These are phyloP conservation scores for Fusarium musae DNA, from an alignment of 2,329 filamentous ascomycete genomes.

Conservation along the genomic window DNA sequence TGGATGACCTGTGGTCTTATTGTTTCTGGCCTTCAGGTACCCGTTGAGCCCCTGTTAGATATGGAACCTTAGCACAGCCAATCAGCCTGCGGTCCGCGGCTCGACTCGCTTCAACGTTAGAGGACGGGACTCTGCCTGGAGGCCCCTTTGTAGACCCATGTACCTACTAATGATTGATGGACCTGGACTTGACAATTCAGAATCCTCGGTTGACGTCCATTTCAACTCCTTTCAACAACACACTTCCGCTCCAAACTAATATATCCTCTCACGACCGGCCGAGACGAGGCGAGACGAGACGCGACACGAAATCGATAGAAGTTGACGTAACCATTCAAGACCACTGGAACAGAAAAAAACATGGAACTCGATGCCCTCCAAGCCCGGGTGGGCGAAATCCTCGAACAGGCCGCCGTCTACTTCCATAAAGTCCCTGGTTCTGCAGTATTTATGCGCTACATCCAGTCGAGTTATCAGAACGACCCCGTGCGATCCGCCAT, in stretches of 20 bases:
- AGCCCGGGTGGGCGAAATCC: constrained; percentile 59
- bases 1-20: constrained; percentile 10
- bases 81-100: constrained; percentile 4
- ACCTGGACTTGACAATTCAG: constrained; percentile 4
- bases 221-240: neutral
- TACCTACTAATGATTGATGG: neutral
- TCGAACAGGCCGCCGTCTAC: constrained; percentile 65
- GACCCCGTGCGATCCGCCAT: constrained; percentile 94
- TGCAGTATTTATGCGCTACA: constrained; percentile 92
- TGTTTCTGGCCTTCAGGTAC: constrained; percentile 16
- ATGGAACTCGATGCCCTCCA: constrained; percentile 75
- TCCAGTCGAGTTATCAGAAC: constrained; percentile 97
- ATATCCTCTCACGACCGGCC: neutral
- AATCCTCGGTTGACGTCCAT: neutral
- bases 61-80: constrained; percentile 1
- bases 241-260: neutral
- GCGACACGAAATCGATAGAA: neutral
- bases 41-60: constrained; percentile 23
- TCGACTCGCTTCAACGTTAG: neutral
- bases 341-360: neutral
- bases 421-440: constrained; percentile 96
- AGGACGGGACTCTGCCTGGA: constrained; percentile 11
- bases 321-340: neutral
- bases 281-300: neutral
- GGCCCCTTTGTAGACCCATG: constrained; percentile 29